Base-by-base conservation (phyloP, 225 moss, liverwort and hornwort genomes). In the Physcomitrellopsis africana region DNA sequence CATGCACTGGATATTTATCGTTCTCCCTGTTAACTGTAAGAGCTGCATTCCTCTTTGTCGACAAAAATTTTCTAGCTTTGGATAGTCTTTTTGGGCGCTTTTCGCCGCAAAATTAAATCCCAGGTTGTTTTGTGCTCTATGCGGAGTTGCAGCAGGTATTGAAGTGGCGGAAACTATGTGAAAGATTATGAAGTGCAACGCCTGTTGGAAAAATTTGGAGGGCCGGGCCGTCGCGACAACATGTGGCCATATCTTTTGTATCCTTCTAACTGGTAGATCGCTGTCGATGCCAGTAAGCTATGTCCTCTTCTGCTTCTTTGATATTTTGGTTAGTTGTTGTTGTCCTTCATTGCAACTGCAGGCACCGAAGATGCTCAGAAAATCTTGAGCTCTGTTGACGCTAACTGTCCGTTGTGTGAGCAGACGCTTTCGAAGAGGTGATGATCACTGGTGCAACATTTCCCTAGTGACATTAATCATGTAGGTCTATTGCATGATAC, bases 241-340 rank as follows among this genome's bases (percentile, higher is more conserved):
- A 56, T 96, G 96, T 79, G 96, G 96, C 26, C 96, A 96, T 58
- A 78, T 96, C 9, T 96, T 96, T 76, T 96, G 96, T 96, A 96
- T 92, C 90, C 86, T 89, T 60, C 68, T 12, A 1, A 56, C 58
- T 46, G 29, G 11, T 9, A 24, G 46, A 8, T 62, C 56, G 22
- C 62, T 7, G 7, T 8, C 49, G 22, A 45, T n/a, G 16, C 2
- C 52, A 14, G 18, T 5, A 17, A 11, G 16, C 3, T 71, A 1
- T 16, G 15, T 24, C 23, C 11, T 8, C 12, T 37, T 37, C 7
- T 37, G 32, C 7, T 37, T 37, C 32, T 37, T 37, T 37, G 32
- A 37, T 2, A 37, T 6, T 65, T 32, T 61, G 57, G 53, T 18
- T 69, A 1, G 22, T 64, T 63, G 64, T 72, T 57, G 7, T 67